Base-by-base conservation (phyloP, 371 early-diverging fungal species). In the Capillidium rhysosporum region DNA sequence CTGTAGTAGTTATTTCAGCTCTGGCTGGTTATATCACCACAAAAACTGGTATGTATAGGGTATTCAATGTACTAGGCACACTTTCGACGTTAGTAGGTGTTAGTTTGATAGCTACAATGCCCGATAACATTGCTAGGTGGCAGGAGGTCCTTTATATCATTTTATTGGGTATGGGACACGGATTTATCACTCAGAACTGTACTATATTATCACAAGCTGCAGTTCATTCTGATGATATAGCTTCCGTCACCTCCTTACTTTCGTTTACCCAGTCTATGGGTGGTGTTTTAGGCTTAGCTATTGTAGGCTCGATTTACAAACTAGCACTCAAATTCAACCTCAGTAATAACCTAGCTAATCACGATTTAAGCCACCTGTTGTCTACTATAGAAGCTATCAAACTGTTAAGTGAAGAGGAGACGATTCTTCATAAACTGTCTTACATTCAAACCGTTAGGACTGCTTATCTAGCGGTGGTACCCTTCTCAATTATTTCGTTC, bases 191-290 rank as follows among this genome's bases (percentile, higher is more conserved):
- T 12, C 46, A 46, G 25, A 20, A 20, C 3, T 24, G 8, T n/a
- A 3, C n/a, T 9, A 25, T 46, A 9, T 7, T n/a, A 24, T 20
- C 12, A 12, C 46, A 24, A 46, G 26, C 25, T 3, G 59, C 67
- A 9, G 72, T 69, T 41, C 56, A 59, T 16, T 55, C 48, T 10
- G 54, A 60, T 43, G 54, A 69, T 41, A 65, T 71, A 58, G 72
- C 77, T 1, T 61, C 71, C 12, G 71, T 66, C 24, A 73, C 77
- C 5, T 61, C 71, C 18, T 54, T 69, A 7, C 56, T 63, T 18
- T 66, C 66, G 40, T 75, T 73, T 55, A 46, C 60, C 39, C 66
- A 68, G 18, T 62, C 66, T 1, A 61, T 75, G 18, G 78, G 75
- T 16, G 68, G 69, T 43, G 63, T 66, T 26, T 59, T 74, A 58